Evolutionary conservation across 176 grass and related monocot genomes (phyloP), one percentile per base, ranked within the genome.

Genomic region (Rhynchospora tenuis): DNA sequence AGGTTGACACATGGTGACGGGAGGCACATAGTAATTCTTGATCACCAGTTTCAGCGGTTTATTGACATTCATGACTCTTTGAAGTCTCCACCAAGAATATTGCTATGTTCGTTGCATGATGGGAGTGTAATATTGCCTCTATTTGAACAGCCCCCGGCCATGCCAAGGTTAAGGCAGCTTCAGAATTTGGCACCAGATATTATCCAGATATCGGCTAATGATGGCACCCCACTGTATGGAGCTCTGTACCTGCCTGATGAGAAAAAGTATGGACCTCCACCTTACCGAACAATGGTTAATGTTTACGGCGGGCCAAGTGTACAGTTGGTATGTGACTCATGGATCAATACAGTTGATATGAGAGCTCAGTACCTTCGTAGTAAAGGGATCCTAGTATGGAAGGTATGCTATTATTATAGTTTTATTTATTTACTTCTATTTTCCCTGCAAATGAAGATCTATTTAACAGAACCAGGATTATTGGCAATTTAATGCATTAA

Each of bases 271-370:
- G 97, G 97, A 26, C 97, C 97, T 47, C 97, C 97, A 56, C 97
- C 97, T 0, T 99, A 99, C 82, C 95, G 83, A 89, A 93, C 91
- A 10, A 81, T 99, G 69, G 82, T 99, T 69, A 90, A 76, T 6
- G 91, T 99, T 65, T 99, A 99, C 73, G 97, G 97, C 76, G 97
- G 97, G 55, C 97, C 97, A 3, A 89, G 93, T 82, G 91, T 96
- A 78, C 97, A 99, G 84, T 85, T 95, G 19, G 93, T 99, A 46
- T 89, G 83, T 63, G 97, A 99, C 88, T 89, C 93, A 33, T 99
- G 97, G 97, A 87, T 95, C 42, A 92, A 88, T 88, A 99, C 93
- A 78, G 97, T 99, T 88, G 97, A 99, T 84, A 99, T 99, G 97
- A 95, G 97, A 88, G 93, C 97, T 61, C 97, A 99, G 62, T 99